A percentile compares a stretch with the other conserved stretches of the same genome.
Evolutionary conservation across 495 filamentous ascomycete species (phyloP).

Genomic region (Penicillium soppii): DNA sequence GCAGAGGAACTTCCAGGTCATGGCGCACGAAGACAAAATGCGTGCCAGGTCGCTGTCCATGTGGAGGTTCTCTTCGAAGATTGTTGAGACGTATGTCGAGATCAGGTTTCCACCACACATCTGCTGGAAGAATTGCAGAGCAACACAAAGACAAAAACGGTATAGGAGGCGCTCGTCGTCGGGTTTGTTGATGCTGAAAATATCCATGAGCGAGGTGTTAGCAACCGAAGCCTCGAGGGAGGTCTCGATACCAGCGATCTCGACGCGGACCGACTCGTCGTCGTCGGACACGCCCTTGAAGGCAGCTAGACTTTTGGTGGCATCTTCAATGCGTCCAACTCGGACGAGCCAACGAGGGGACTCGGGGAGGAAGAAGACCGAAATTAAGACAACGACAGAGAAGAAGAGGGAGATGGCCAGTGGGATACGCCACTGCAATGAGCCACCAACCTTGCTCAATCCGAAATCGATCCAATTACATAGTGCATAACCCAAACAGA

Average conservation of each 20-base stretch:
- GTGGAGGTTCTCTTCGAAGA: constrained; percentile 26
- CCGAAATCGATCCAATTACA: constrained; percentile 42
- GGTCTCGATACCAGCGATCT: constrained; percentile 34
- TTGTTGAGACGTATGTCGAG: constrained; percentile 24
- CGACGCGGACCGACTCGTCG: constrained; percentile 20
- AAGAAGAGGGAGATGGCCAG: constrained; percentile 57
- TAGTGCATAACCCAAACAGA: constrained; percentile 50
- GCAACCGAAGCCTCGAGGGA: constrained; percentile 27
- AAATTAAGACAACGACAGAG: constrained; percentile 54
- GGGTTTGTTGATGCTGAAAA: constrained; percentile 18
- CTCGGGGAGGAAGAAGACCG: constrained; percentile 61
- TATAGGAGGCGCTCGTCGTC: constrained; percentile 26
- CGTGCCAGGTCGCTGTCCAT: constrained; percentile 16
- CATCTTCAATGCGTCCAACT: constrained; percentile 53
- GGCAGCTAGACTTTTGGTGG: constrained; percentile 33
- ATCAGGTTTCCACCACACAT: constrained; percentile 31
- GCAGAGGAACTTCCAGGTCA: constrained; percentile 47
- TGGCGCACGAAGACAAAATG: constrained; percentile 27
- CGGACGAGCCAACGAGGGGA: constrained; percentile 61
- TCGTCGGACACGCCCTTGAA: constrained; percentile 23
- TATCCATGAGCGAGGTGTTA: constrained; percentile 5
- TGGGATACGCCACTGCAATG: constrained; percentile 45
- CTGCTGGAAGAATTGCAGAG: constrained; percentile 38
- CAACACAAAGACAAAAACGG: constrained; percentile 31
- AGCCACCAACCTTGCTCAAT: constrained; percentile 34